Evolutionary conservation across 2,329 filamentous ascomycete species (phyloP).

Genomic region (Elsinoe australis): DNA sequence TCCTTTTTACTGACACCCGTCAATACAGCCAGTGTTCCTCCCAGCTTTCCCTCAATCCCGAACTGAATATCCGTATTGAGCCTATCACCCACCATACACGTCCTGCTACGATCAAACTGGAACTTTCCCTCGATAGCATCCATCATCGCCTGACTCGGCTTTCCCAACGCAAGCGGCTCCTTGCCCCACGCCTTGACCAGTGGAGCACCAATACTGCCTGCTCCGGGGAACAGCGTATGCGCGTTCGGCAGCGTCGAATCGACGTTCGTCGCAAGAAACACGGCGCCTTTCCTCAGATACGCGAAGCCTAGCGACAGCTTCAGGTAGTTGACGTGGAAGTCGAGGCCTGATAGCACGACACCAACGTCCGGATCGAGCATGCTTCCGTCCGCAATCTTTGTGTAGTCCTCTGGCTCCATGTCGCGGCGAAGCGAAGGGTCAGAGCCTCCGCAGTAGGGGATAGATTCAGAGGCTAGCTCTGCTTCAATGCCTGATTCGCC

Average conservation of each 20-base stretch:
- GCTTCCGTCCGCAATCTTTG: constrained; percentile 61
- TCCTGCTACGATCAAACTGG: constrained; percentile 69
- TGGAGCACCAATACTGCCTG: constrained; percentile 72
- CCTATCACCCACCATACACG: constrained; percentile 94
- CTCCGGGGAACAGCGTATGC: constrained; percentile 80
- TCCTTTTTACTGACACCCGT: constrained; percentile 83
- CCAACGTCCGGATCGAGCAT: constrained; percentile 83
- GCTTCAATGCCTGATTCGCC: constrained; percentile 87
- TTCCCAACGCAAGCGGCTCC: constrained; percentile 73
- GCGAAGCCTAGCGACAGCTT: constrained; percentile 80
- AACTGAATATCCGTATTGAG: constrained; percentile 95
- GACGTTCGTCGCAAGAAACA: constrained; percentile 87
- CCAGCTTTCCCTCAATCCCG: constrained; percentile 80
- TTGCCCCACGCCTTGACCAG: constrained; percentile 56
- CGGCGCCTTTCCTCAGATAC: constrained; percentile 73
- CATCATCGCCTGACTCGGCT: constrained; percentile 99
- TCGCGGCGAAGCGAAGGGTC: constrained; percentile 71
- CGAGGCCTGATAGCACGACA: constrained; percentile 79
- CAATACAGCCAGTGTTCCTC: constrained; percentile 82
- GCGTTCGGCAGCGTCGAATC: constrained; percentile 83
- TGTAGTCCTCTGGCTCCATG: constrained; percentile 73
- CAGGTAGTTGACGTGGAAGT: constrained; percentile 92
- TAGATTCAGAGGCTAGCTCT: constrained; percentile 70
- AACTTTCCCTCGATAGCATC: constrained; percentile 97
- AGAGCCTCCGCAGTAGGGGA: constrained; percentile 79